These are phyloP conservation scores for Trametes cubensis DNA, from an alignment of 768 basidiomycete species.

Conservation along the genomic window DNA sequence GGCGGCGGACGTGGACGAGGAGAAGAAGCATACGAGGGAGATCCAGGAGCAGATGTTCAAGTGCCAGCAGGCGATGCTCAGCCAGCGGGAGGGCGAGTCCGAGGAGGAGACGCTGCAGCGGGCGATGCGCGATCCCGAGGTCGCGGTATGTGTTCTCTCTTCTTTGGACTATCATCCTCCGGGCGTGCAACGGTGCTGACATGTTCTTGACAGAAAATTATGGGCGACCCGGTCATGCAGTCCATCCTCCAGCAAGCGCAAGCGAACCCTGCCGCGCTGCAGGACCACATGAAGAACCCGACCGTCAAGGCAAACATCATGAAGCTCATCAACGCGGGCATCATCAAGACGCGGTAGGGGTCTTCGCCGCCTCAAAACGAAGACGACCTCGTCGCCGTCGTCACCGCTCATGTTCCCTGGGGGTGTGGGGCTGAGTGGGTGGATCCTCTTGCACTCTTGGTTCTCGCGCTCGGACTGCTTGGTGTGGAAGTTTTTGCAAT, in stretches of 20 bases:
- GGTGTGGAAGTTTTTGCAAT: conserved; percentile 17
- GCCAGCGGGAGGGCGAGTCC: conserved; percentile 78
- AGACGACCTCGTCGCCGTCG: background rate
- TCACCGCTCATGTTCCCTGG: background rate
- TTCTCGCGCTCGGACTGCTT: conserved; percentile 14
- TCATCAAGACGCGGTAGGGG: conserved; percentile 80
- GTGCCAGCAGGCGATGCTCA: conserved; percentile 75
- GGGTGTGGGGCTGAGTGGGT: conserved; percentile 2
- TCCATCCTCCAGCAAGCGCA: conserved; percentile 95
- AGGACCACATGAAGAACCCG: conserved; percentile 97
- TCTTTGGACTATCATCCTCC: background rate
- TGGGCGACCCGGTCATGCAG: conserved; percentile 93
- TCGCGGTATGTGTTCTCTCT: conserved; percentile 64
- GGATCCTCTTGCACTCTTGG: conserved; percentile 5
- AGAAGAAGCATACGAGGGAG: conserved; percentile 80
- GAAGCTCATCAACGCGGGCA: conserved; percentile 90
- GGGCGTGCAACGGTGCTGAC: background rate
- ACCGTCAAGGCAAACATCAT: conserved; percentile 77
- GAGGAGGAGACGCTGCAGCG: conserved; percentile 92
- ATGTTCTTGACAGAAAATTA: conserved; percentile 58
- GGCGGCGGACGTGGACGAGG: conserved; percentile 77
- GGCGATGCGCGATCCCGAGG: conserved; percentile 97
- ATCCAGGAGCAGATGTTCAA: conserved; percentile 82
- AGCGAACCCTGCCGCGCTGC: conserved; percentile 80
- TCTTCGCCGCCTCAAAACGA: background rate